A percentile compares a stretch with the other conserved stretches of the same genome.
Evolutionary conservation across 345 rosid species (phyloP).

Genomic region (Zanthoxylum bungeanum): DNA sequence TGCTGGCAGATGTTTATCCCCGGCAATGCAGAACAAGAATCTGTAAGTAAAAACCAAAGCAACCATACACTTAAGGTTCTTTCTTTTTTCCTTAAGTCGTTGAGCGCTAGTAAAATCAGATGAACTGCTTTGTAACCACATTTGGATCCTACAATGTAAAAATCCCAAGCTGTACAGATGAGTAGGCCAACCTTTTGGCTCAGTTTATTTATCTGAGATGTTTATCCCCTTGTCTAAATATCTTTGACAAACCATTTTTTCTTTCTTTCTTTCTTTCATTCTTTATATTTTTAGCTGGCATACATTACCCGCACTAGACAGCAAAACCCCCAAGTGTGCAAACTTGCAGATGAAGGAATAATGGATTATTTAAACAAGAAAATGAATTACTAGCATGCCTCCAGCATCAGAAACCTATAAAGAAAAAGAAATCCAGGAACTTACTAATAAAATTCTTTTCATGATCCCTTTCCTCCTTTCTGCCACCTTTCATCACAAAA

Average conservation of each 20-base stretch:
- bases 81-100: background rate
- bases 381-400: background rate
- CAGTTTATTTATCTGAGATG: background rate
- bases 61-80: too few species aligned
- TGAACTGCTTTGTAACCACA: background rate
- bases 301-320: background rate
- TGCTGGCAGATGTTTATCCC: slow-evolving; percentile 9
- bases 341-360: background rate
- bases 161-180: background rate
- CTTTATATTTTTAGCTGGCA: background rate
- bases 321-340: background rate
- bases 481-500: background rate
- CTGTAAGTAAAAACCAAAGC: background rate
- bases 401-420: background rate
- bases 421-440: background rate
- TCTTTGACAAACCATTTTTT: background rate
- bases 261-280: background rate
- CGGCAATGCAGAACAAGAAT: background rate
- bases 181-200: background rate
- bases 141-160: background rate
- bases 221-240: background rate
- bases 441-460: background rate
- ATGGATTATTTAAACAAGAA: background rate
- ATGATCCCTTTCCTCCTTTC: background rate
- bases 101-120: background rate